Evolutionary conservation across 2,329 filamentous ascomycete species (phyloP).

Genomic region (Ciborinia camelliae): DNA sequence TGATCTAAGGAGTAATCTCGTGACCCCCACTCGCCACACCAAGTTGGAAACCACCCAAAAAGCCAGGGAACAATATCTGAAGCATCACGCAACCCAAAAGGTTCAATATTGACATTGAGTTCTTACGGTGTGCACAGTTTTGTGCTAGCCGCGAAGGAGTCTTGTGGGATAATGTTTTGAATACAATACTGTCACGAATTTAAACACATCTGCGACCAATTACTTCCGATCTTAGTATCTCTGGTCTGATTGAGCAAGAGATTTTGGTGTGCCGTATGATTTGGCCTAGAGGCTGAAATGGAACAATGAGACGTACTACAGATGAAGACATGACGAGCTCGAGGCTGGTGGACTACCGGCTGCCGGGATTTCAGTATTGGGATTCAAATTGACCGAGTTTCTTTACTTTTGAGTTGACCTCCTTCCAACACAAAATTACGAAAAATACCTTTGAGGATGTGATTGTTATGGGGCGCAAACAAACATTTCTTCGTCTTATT

Average conservation of each 20-base stretch:
- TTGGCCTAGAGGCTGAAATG: not conserved
- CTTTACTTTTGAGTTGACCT: no score
- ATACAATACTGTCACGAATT: no score
- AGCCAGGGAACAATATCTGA: not conserved
- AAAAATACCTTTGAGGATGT: not conserved
- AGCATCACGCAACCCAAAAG: not conserved
- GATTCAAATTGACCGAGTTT: not conserved
- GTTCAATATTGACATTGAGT: no score
- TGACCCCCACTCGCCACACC: not conserved
- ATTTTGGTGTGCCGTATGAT: not conserved
- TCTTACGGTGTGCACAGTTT: no score
- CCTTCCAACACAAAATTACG: not conserved
- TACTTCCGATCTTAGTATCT: no score
- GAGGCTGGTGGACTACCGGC: not conserved
- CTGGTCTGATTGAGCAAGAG: not conserved
- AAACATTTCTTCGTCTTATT: no score
- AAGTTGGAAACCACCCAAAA: not conserved
- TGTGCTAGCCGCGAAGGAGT: not conserved
- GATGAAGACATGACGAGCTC: not conserved
- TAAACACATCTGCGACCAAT: no score
- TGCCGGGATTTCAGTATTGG: not conserved
- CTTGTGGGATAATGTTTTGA: not conserved
- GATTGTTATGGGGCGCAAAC: no score
- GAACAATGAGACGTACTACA: no score
- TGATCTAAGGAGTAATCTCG: not conserved